Conservation (phyloP, 73 alveolate species). For the Paramecium tetraurelia region DNA sequence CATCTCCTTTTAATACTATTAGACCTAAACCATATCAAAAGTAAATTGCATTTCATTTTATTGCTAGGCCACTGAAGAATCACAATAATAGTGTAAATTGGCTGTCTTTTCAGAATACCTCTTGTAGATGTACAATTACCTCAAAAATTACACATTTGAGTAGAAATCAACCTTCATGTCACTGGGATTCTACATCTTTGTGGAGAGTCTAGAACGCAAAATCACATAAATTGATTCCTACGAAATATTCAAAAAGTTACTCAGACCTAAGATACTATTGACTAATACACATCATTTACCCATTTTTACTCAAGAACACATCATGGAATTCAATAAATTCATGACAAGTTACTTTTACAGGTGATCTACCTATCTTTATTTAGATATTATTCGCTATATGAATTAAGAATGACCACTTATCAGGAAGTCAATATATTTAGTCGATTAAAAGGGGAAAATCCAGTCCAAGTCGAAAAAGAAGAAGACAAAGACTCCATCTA, state of each 20-base stretch:
- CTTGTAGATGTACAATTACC: background rate
- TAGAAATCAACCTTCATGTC: slow-evolving; percentile 1
- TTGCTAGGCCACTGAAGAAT: slow-evolving; percentile 35
- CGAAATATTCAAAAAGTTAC: slow-evolving; percentile 2
- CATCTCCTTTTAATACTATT: background rate
- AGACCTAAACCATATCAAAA: slow-evolving; percentile 30
- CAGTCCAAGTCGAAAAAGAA: background rate
- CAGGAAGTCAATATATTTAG: slow-evolving; percentile 36
- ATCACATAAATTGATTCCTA: slow-evolving; percentile 49
- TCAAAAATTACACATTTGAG: background rate
- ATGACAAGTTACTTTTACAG: slow-evolving; percentile 43
- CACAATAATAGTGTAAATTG: background rate
- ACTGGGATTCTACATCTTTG: background rate
- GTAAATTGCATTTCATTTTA: background rate
- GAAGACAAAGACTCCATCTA: background rate
- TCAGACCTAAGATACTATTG: background rate
- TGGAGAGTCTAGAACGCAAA: slow-evolving; percentile 42
- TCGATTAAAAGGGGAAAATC: slow-evolving; percentile 23
- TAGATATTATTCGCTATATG: slow-evolving; percentile 49
- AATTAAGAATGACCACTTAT: slow-evolving; percentile 48
- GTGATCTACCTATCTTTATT: background rate
- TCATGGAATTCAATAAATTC: slow-evolving; percentile 10
- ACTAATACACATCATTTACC: background rate
- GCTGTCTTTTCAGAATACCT: slow-evolving; percentile 20
- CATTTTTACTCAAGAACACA: background rate